Base-by-base conservation (phyloP, 2,329 filamentous ascomycete genomes). In the Neonectria hederae region DNA sequence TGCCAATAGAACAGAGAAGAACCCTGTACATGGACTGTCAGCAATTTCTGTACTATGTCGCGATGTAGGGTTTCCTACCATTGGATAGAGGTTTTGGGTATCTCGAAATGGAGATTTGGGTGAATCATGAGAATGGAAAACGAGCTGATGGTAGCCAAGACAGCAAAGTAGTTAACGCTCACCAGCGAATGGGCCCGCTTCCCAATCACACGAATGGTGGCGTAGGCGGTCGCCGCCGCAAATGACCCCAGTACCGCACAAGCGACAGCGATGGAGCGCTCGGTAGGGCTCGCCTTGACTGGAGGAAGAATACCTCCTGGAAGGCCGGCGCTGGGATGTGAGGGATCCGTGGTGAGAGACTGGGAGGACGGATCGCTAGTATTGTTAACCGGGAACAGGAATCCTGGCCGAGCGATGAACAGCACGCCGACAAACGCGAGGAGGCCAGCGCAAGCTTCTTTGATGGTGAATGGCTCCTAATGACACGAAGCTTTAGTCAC, bases 91-190 rank as follows among this genome's bases (percentile, higher is more conserved):
- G 54, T 68, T 9, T 68, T 65, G 0, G 79, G 77, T 2, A 79
- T 71, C 57, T 81, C 76, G 9, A 85, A 79, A 3, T 76, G 71
- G 24, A 83, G 70, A 35, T 76, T 77, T 0, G 83, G 83, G 28
- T 82, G 75, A 9, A 80, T 64, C 13, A 81, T 80, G 74, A 94
- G 86, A 42, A 87, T 85, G 1, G 89, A 71, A 1, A 85, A 78
- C 8, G 89, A 91, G 54, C 92, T 87, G 0, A 92, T 70, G 0
- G 89, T 91, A 42, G 90, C 91, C 76, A 88, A 84, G 0, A 81
- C 80, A 1, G 90, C 89, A 75, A 95, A 94, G 76, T 94, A 95
- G 67, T 92, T 94, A 8, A 95, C 92, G 30, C 86, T 89, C 45
- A 95, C 86, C 17, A 96, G 85, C 0, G 92, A 89, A 74, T 95